Evolutionary conservation across 371 early-diverging fungal species (phyloP).

Genomic region (Catenaria anguillulae): DNA sequence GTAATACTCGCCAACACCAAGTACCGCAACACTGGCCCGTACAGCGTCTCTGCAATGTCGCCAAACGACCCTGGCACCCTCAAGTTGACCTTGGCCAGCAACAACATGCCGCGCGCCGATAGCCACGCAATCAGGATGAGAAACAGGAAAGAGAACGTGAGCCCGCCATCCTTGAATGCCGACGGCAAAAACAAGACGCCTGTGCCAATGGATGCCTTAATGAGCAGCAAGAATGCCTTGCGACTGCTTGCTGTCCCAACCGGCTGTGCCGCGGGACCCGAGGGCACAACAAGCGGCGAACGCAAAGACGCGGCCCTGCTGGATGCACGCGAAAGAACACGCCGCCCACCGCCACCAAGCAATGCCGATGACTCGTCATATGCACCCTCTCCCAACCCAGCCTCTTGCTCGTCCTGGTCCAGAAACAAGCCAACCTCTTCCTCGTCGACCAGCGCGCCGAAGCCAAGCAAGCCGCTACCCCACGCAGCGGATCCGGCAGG

Average conservation of each 20-base stretch:
- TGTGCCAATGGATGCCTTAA: conserved; percentile 64
- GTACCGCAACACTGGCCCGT: conserved; percentile 60
- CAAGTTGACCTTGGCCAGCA: conserved; percentile 38
- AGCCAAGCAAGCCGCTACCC: no score
- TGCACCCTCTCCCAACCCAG: neutral
- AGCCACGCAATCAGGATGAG: conserved; percentile 31
- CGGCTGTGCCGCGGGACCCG: neutral
- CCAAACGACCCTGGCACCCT: conserved; percentile 66
- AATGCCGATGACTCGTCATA: no score
- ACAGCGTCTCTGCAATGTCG: conserved; percentile 70
- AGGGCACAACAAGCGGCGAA: conserved; percentile 3
- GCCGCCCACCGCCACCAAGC: no score
- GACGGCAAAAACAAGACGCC: conserved; percentile 47
- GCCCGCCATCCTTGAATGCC: conserved; percentile 46
- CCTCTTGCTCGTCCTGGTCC: neutral
- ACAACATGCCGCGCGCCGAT: conserved; percentile 44
- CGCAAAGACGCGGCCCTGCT: no score
- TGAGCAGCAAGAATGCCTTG: conserved; percentile 56
- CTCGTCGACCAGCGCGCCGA: no score
- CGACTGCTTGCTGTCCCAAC: conserved; percentile 29
- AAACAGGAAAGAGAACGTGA: conserved; percentile 31
- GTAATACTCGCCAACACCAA: conserved; percentile 67
- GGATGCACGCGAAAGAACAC: no score
- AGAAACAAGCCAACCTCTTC: no score
- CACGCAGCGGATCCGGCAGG: neutral